These are phyloP conservation scores for Byssochlamys sp. DNA, from an alignment of 2,329 filamentous ascomycete species.

Conservation along the genomic window DNA sequence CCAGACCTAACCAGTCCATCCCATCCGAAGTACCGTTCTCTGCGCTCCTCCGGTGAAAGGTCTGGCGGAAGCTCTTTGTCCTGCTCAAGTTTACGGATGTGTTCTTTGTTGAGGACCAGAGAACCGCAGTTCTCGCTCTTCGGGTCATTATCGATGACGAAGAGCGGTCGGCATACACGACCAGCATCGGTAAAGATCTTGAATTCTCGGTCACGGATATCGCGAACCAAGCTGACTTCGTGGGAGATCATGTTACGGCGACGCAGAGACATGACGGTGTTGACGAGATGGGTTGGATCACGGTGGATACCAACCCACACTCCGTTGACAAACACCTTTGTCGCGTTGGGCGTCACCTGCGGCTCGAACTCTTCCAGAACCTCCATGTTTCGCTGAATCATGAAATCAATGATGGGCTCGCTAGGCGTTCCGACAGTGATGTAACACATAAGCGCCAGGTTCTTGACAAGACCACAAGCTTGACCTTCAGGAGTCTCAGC, in stretches of 20 bases:
- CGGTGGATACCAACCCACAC: slow-evolving; percentile 95
- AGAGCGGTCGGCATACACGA: slow-evolving; percentile 84
- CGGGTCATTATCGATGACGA: slow-evolving; percentile 79
- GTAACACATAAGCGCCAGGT: slow-evolving; percentile 94
- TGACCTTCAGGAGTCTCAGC: slow-evolving; percentile 97
- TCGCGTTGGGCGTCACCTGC: slow-evolving; percentile 74
- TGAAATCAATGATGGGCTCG: slow-evolving; percentile 84
- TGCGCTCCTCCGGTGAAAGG: slow-evolving; percentile 49
- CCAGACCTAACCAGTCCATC: slow-evolving; percentile 72
- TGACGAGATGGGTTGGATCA: slow-evolving; percentile 76
- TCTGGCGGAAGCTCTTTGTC: slow-evolving; percentile 58
- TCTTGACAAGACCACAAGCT: slow-evolving; percentile 96
- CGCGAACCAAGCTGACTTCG: slow-evolving; percentile 87
- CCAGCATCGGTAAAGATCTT: slow-evolving; percentile 97
- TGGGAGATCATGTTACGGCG: slow-evolving; percentile 75
- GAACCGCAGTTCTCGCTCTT: slow-evolving; percentile 66
- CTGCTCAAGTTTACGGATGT: slow-evolving; percentile 65
- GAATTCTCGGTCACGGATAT: slow-evolving; percentile 95
- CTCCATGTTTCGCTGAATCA: slow-evolving; percentile 93
- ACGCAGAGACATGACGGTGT: slow-evolving; percentile 65
- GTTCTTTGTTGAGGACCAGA: slow-evolving; percentile 74
- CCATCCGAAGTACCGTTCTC: slow-evolving; percentile 67
- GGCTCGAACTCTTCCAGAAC: slow-evolving; percentile 91
- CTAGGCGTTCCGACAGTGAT: slow-evolving; percentile 90
- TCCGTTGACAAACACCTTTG: slow-evolving; percentile 96